Base-by-base conservation (phyloP, 169 alveolate genomes). In the Plasmodium gallinaceum region DNA sequence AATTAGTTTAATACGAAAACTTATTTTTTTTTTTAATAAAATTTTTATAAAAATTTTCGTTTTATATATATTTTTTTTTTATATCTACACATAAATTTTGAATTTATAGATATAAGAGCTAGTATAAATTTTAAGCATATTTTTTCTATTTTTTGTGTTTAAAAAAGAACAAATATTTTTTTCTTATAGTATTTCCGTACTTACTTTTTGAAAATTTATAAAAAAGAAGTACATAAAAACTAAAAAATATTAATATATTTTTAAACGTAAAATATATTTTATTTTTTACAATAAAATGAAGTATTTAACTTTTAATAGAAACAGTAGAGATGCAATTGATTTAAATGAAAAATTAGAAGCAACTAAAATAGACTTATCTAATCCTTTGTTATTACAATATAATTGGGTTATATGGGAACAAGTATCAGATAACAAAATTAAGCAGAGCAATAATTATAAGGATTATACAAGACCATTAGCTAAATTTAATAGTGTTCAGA, bases 371-470 rank as follows among this genome's bases (percentile, higher is more conserved):
- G 89, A 78, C 57, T 70, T 78, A 20, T 68, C 89, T 18, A 62
- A 74, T 88, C 94, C 85, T 24, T 43, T 95, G 64, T 93, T 95
- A 43, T 88, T 95, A 73, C 94, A 93, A 89, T 93, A 94, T 60
- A 95, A 92, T 88, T 95, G 97, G 97, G 97, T 95, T 9, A 94
- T 95, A 68, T 95, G 97, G 97, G 97, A 95, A 74, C 97, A 95
- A 80, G 93, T 90, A 54, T 88, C 83, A 54, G 88, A 75, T 48
- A 94, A 89, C 73, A 94, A 93, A 64, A 74, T 93, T 60, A 92
- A 94, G 39, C 93, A 90, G 58, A 89, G 88, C 45, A 68, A 72
- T 46, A 96, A 95, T 91, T 95, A 95, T 75, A 94, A 94, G 57
- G 95, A 93, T 78, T 95, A 93, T 78, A 95, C 97, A 61, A 95